These are phyloP conservation scores for Monosporozyma solicola DNA, from an alignment of 805 yeast genomes.

Conservation along the genomic window DNA sequence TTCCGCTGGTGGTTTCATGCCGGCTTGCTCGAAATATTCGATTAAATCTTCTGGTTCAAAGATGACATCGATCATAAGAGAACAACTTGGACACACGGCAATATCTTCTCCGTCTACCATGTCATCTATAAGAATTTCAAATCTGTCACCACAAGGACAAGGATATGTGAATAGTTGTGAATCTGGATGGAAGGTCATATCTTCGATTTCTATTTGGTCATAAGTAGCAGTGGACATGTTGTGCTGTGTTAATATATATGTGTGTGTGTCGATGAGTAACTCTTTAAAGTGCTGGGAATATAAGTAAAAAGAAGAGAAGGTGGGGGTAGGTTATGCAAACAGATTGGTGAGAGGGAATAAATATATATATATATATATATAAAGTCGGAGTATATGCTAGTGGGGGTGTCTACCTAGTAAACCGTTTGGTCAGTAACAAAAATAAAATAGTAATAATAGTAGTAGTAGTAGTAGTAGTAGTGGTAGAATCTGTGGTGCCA, in stretches of 20 bases:
- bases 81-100: conserved; percentile 95
- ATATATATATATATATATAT: not conserved
- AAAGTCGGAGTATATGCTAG: not conserved
- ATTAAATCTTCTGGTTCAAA: conserved; percentile 55
- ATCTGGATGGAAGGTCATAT: conserved; percentile 81
- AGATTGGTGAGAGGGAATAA: not conserved
- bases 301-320: not conserved
- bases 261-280: not conserved
- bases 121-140: conserved; percentile 80
- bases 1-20: conserved; percentile 20
- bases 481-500: too few species aligned
- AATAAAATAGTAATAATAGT: not conserved
- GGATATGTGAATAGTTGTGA: conserved; percentile 84
- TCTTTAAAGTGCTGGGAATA: not conserved
- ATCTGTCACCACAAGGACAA: conserved; percentile 96
- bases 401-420: not conserved
- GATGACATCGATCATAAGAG: conserved; percentile 84
- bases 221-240: conserved; percentile 52
- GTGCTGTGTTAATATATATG: not conserved
- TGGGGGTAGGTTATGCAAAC: not conserved
- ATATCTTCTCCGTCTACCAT: conserved; percentile 83
- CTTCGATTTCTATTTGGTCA: conserved; percentile 96
- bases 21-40: conserved; percentile 34
- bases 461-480: too few species aligned
- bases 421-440: too few species aligned